Evolutionary conservation across 306 rosid genomes (phyloP).

Genomic region (Calophaca sinica): DNA sequence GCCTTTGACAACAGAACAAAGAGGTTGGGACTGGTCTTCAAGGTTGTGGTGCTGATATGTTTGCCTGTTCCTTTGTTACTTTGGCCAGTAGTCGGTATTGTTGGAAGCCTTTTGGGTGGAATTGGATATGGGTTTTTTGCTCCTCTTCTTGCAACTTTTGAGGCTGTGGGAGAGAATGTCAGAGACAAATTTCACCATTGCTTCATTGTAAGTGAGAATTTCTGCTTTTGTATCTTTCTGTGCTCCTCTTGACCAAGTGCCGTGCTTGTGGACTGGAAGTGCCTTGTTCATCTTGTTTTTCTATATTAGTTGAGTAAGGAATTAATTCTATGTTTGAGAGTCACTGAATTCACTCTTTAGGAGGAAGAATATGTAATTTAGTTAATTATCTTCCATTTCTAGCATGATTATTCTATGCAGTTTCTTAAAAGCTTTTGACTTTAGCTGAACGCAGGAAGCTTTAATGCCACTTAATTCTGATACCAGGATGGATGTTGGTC

Average conservation of each 20-base stretch:
- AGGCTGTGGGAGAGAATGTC: conserved; percentile 64
- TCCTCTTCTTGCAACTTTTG: conserved; percentile 84
- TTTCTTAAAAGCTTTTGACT: no score
- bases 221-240: conserved; percentile 28
- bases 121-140: conserved; percentile 77
- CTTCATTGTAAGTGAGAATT: conserved; percentile 58
- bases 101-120: conserved; percentile 78
- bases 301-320: background rate
- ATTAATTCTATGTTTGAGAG: background rate
- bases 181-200: conserved; percentile 66
- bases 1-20: conserved; percentile 61
- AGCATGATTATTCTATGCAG: no score
- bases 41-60: conserved; percentile 58
- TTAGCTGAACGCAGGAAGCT: no score
- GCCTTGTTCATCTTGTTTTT: background rate
- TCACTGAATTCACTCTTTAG: background rate
- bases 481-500: conserved; percentile 78
- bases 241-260: no score
- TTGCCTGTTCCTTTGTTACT: conserved; percentile 72
- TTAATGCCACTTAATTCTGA: conserved; percentile 35
- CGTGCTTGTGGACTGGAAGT: background rate
- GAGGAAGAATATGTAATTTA: background rate
- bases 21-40: conserved; percentile 70
- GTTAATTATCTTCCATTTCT: no score
- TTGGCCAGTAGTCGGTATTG: conserved; percentile 66